A percentile compares a stretch with the other conserved stretches of the same genome.
Evolutionary conservation across 305 asterid species (phyloP).

Genomic region (Fraxinus floribunda): DNA sequence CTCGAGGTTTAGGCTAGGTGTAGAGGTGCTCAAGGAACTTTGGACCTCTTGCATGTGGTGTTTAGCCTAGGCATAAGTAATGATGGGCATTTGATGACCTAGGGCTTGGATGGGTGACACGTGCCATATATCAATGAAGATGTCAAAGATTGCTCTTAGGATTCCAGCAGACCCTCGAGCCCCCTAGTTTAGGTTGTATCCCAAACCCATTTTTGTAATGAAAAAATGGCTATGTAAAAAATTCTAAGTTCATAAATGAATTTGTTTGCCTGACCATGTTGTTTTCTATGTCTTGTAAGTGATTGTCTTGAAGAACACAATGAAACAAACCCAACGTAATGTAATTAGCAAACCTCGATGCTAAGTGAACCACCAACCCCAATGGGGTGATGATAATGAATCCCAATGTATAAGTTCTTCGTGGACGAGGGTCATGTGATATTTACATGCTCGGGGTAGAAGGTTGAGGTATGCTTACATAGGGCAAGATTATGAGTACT

Average conservation of each 20-base stretch:
- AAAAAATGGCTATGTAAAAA: background rate
- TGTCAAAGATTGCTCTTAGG: background rate
- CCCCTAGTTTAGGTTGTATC: background rate
- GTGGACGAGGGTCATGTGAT: background rate
- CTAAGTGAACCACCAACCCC: background rate
- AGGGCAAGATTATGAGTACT: background rate
- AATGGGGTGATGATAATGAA: background rate
- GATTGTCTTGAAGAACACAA: background rate
- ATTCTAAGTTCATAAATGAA: too few species aligned
- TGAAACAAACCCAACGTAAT: background rate
- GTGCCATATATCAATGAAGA: background rate
- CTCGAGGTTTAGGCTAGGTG: background rate
- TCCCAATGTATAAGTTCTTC: background rate
- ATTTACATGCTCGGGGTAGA: background rate
- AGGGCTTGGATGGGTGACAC: background rate
- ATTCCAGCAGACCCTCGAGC: background rate
- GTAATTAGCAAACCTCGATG: background rate
- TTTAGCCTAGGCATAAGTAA: background rate
- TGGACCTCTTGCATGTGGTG: background rate
- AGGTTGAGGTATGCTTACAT: background rate
- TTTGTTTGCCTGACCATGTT: background rate
- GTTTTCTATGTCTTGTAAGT: background rate
- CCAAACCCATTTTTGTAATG: background rate
- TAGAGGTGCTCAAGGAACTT: background rate
- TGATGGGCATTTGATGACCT: background rate